These are phyloP conservation scores for Umbilicus rupestris DNA, from an alignment of 164 flowering plant species.

Conservation along the genomic window DNA sequence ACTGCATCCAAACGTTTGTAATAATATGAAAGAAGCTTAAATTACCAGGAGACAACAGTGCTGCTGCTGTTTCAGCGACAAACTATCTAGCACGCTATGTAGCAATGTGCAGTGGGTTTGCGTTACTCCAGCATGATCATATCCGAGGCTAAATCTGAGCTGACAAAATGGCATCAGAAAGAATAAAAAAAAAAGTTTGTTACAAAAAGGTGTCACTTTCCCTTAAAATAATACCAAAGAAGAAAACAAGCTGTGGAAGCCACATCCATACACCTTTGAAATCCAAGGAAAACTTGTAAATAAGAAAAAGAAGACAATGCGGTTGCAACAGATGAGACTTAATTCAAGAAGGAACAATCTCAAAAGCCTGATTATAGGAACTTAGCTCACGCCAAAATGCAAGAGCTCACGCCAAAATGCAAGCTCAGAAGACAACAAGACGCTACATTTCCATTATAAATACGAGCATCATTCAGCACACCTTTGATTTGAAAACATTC, in stretches of 20 bases:
- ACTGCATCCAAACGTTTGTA: no score
- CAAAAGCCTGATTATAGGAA: background rate
- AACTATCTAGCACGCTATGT: no score
- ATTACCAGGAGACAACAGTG: no score
- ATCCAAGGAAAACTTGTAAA: no score
- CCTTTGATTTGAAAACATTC: background rate
- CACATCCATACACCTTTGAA: no score
- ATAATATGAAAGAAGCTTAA: no score
- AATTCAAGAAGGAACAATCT: background rate
- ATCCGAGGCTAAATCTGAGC: no score
- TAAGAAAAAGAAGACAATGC: background rate
- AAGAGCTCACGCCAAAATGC: background rate
- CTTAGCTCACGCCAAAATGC: background rate
- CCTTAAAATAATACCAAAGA: background rate
- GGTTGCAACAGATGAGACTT: background rate
- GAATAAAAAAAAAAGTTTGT: conserved; percentile 2
- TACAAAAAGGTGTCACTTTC: background rate
- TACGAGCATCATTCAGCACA: background rate
- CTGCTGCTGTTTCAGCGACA: no score
- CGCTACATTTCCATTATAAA: background rate
- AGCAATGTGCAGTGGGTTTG: no score
- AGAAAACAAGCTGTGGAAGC: no score
- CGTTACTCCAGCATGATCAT: no score
- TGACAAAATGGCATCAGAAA: no score
- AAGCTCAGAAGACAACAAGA: background rate